These are phyloP conservation scores for Amanita thiersii DNA, from an alignment of 768 basidiomycete species.

Conservation along the genomic window DNA sequence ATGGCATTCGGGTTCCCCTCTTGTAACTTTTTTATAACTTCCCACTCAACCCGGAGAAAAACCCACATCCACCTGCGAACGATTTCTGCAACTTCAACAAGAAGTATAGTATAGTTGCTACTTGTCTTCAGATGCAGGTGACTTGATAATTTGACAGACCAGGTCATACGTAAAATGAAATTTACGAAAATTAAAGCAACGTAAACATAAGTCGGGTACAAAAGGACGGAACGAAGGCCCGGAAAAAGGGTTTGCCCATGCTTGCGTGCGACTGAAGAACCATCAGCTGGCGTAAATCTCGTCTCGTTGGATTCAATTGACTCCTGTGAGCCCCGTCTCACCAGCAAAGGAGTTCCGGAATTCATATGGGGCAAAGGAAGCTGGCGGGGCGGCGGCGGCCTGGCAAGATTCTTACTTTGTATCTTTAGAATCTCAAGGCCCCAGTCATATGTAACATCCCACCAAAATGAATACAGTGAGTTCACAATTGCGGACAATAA, in stretches of 20 bases:
- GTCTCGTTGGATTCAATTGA: neutral
- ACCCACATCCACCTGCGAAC: constrained; percentile 97
- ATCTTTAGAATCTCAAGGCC: constrained; percentile 69
- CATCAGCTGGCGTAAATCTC: neutral
- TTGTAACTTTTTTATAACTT: constrained; percentile 56
- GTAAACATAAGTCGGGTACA: constrained; percentile 79
- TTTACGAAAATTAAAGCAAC: constrained; percentile 78
- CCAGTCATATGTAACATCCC: constrained; percentile 99
- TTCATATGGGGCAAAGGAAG: constrained; percentile 40
- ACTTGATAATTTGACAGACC: constrained; percentile 85
- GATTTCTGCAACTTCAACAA: constrained; percentile 86
- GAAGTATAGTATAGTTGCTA: constrained; percentile 77
- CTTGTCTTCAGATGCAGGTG: constrained; percentile 77
- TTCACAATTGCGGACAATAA: constrained; percentile 78
- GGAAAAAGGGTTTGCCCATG: constrained; percentile 11
- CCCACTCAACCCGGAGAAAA: constrained; percentile 96
- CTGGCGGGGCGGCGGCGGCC: constrained; percentile 30
- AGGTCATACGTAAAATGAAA: constrained; percentile 83
- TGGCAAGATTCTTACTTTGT: constrained; percentile 18
- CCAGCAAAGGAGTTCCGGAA: constrained; percentile 23
- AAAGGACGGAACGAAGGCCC: constrained; percentile 67
- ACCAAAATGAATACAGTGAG: constrained; percentile 96
- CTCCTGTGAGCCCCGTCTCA: constrained; percentile 9
- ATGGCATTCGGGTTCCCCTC: constrained; percentile 20
- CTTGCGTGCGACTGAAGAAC: neutral